Percentiles rank a stretch among this genome's conserved stretches.
Evolutionary conservation across 805 yeast species (phyloP).

Genomic region (Zygosaccharomyces rouxii): DNA sequence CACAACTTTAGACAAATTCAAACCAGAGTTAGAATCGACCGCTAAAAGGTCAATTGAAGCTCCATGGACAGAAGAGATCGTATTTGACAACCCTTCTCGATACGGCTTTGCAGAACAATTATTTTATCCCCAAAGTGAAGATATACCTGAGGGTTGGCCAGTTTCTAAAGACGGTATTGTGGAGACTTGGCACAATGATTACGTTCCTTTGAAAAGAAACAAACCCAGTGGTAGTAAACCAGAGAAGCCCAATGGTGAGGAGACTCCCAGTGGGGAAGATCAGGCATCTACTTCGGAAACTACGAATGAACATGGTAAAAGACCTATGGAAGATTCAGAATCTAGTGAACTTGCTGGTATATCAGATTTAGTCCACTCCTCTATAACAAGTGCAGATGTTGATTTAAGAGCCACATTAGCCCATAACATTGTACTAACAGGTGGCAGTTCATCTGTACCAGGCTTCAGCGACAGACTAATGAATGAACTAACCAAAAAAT

Average conservation of each 20-base stretch:
- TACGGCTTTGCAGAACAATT: constrained; percentile 65
- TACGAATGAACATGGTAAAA: constrained; percentile 29
- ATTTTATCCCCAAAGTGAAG: constrained; percentile 55
- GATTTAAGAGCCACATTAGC: constrained; percentile 83
- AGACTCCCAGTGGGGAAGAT: constrained; percentile 25
- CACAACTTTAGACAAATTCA: constrained; percentile 21
- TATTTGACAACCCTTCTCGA: constrained; percentile 53
- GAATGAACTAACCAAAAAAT: constrained; percentile 58
- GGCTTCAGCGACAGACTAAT: constrained; percentile 75
- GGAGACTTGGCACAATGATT: constrained; percentile 52
- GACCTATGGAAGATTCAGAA: constrained; percentile 18
- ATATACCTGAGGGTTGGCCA: constrained; percentile 34
- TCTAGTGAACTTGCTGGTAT: constrained; percentile 42
- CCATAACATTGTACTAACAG: constrained; percentile 82
- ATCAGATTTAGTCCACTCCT: constrained; percentile 56
- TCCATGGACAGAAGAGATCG: constrained; percentile 68
- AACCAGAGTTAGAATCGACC: constrained; percentile 27
- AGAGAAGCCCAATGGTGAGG: constrained; percentile 32
- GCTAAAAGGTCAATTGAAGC: constrained; percentile 57
- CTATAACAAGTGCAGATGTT: constrained; percentile 59
- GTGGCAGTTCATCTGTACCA: constrained; percentile 76
- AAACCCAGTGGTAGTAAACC: constrained; percentile 32
- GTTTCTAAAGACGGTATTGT: constrained; percentile 52
- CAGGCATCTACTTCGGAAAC: constrained; percentile 15
- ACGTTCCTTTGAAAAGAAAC: constrained; percentile 66